Evolutionary conservation across 202 grass and related monocot genomes (phyloP), one percentile per base, ranked within the genome.

Genomic region (Carex sylvatica): DNA sequence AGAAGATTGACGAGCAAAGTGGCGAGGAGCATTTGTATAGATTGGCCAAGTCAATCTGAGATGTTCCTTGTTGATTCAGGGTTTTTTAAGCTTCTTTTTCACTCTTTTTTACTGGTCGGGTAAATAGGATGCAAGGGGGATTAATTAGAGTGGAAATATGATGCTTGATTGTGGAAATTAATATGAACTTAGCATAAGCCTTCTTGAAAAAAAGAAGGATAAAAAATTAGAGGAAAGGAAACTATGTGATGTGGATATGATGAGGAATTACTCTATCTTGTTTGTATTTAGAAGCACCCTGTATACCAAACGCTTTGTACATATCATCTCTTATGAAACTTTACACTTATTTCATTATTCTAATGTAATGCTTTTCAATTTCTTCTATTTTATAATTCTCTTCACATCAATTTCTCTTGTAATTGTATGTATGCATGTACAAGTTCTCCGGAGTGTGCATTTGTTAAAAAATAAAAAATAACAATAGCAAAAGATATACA

Each of bases 21-120:
- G 87, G 87, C 2, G 87, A 89, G 79, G 87, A 89, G 36, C 87
- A 89, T 33, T 76, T 89, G 58, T 89, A 76, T 63, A 64, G 87
- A 55, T 6, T 89, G 28, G 36, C 74, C 44, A 83, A 60, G 28
- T 76, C 80, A 1, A 28, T 87, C 38, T 86, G 75, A 80, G 20
- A 84, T n/a, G 49, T 33, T 76, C 15, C 15, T 76, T 28, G 15
- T 30, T 33, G 6, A 56, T 53, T 72, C 46, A 7, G 20, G 13
- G 6, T 65, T 33, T 35, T 52, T 81, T 68, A 18, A 9, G 20
- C 64, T 82, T 69, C 63, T 82, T 82, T 81, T 69, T 67, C 15
- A 51, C 18, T 51, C 24, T 8, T 65, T 81, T 63, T 47, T 55
- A 52, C 15, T 2, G 23, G 24, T 68, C 20, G 5, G 61, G 61